Percentiles rank a stretch among this genome's conserved stretches.
Conservation (phyloP, 2,329 filamentous ascomycete genomes). For the Claviceps humidiphila region DNA sequence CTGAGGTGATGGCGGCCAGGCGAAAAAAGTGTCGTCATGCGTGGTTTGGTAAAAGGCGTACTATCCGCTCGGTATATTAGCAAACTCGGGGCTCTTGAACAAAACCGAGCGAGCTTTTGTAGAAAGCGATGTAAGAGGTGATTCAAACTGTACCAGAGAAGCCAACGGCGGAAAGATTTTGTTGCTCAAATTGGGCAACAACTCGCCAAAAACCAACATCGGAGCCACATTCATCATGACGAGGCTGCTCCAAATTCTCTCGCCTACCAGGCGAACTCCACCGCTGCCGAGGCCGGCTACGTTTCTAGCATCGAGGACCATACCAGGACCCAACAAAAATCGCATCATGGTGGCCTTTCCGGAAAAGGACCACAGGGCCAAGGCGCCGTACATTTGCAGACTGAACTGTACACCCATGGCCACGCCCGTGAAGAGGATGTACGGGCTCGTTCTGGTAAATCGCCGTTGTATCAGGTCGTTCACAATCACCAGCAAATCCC, state of each 20-base stretch:
- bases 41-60: slow-evolving; percentile 33
- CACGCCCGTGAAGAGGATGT: slow-evolving; percentile 51
- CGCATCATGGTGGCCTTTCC: slow-evolving; percentile 30
- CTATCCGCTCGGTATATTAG: slow-evolving; percentile 16
- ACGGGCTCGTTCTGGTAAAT: slow-evolving; percentile 42
- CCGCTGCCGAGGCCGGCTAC: slow-evolving; percentile 10
- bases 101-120: not conserved
- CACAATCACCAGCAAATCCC: slow-evolving; percentile 56
- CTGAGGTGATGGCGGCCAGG: slow-evolving; percentile 41
- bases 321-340: slow-evolving; percentile 27
- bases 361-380: slow-evolving; percentile 38
- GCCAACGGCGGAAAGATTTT: slow-evolving; percentile 29
- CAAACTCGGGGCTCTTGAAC: not conserved
- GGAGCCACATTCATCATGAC: slow-evolving; percentile 33
- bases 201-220: slow-evolving; percentile 28
- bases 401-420: slow-evolving; percentile 35
- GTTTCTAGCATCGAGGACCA: slow-evolving; percentile 15
- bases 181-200: slow-evolving; percentile 29
- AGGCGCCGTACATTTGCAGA: slow-evolving; percentile 38
- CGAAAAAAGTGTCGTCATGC: slow-evolving; percentile 29
- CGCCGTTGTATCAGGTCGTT: slow-evolving; percentile 44
- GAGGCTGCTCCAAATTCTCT: slow-evolving; percentile 20
- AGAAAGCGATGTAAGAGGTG: too few species aligned
- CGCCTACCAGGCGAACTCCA: slow-evolving; percentile 13
- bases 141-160: slow-evolving; percentile 22